Evolutionary conservation across 2,329 filamentous ascomycete genomes (phyloP), one percentile per base, ranked within the genome.

Genomic region (Cordyceps javanica): DNA sequence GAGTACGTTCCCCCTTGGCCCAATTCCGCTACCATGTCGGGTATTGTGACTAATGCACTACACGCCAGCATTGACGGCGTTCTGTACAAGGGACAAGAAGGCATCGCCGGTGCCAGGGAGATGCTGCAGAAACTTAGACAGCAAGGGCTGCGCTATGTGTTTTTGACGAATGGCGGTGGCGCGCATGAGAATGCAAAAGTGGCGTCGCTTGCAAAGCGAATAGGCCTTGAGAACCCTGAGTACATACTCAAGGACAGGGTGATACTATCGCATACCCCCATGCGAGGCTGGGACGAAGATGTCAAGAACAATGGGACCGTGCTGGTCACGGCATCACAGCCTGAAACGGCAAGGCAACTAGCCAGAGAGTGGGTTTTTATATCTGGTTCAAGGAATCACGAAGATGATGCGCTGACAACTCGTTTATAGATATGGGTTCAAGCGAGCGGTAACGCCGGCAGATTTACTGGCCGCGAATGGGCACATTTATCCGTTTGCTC

Each of bases 111-210:
- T 32, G 93, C 94, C 1, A 77, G 83, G 1, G 80, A 89, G 66
- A 82, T 91, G 14, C 81, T 99, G 21, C 75, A 78, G 30, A 87
- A 85, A 66, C 85, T 97, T 21, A 85, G 91, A 64, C 74, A 80
- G 48, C 81, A 91, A 67, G 79, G 82, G 48, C 90, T 97, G 46
- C 92, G 92, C 13, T 97, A 96, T 74, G 93, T 99, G 66, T 83
- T 99, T 34, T 80, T 99, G 61, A 99, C 94, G 59, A 99, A 99
- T 73, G 94, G 94, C 64, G 94, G 94, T 42, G 94, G 94, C 59
- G 91, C 88, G 68, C 83, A 86, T 61, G 93, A 97, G 73, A 62
- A 67, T 19, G 68, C 65, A 42, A 74, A 74, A 58, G 69, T 62
- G 11, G 66, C 65, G 1, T 72, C 72, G 3, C 58, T 74, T 34